Evolutionary conservation across 1,284 basidiomycete genomes (phyloP).

Genomic region (Pisolithus thermaeus): DNA sequence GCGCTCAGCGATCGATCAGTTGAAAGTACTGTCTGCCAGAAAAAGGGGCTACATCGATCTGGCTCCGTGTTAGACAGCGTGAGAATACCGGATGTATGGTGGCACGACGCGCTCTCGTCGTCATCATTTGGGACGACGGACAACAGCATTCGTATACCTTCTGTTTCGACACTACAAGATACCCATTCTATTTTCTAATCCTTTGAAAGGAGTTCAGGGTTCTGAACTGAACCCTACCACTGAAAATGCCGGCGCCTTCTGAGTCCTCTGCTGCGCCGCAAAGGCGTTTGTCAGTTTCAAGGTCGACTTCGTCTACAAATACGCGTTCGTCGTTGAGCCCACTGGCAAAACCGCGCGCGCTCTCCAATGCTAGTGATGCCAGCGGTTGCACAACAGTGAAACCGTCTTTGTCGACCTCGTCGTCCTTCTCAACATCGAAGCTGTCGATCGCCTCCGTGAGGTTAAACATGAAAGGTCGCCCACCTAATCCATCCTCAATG

Average conservation of each 20-base stretch:
- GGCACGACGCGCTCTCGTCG: not conserved
- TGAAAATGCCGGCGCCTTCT: conserved; percentile 23
- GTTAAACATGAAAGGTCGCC: conserved; percentile 13
- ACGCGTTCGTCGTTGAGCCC: conserved; percentile 20
- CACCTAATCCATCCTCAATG: conserved; percentile 29
- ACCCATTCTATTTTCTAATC: conserved; percentile 7
- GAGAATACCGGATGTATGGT: conserved; percentile 1
- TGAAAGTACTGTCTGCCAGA: not conserved
- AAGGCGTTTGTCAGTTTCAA: conserved; percentile 21
- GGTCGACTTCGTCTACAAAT: conserved; percentile 19
- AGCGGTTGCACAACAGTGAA: conserved; percentile 39
- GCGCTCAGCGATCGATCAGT: no score
- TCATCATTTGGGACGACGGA: conserved; percentile 14
- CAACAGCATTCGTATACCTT: conserved; percentile 12
- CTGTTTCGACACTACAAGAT: conserved; percentile 5
- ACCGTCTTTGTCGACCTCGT: conserved; percentile 25
- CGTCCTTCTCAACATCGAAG: conserved; percentile 18
- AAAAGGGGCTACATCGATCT: not conserved
- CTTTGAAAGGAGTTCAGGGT: conserved; percentile 1
- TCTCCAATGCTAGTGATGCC: conserved; percentile 29
- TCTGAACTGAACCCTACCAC: not conserved
- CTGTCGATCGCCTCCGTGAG: conserved; percentile 12
- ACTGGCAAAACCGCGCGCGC: conserved; percentile 22
- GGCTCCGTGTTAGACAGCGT: conserved; percentile 1
- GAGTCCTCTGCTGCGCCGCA: conserved; percentile 23